Conservation (phyloP, 106 monocot genomes). For the Dioscorea alata region DNA sequence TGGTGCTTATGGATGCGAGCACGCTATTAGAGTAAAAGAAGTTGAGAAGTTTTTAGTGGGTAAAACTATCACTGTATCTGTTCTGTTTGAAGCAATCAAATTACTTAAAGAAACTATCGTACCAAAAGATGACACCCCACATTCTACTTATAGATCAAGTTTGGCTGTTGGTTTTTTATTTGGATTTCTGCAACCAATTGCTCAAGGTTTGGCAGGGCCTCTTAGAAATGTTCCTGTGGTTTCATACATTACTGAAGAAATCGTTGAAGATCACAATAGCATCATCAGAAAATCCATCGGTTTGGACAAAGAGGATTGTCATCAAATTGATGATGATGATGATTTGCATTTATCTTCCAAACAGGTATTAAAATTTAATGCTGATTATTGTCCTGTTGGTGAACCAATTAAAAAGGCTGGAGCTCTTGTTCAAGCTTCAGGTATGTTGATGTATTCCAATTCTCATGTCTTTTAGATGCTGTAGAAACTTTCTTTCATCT, state of each 20-base stretch:
- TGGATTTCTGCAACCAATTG: conserved; percentile 46
- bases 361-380: conserved; percentile 35
- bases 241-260: background rate
- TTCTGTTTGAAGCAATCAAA: conserved; percentile 55
- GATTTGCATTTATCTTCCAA: conserved; percentile 31
- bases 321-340: conserved; percentile 8
- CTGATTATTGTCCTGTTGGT: conserved; percentile 66
- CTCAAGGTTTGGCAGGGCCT: conserved; percentile 11
- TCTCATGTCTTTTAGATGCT: background rate
- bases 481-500: no score
- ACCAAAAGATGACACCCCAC: conserved; percentile 45
- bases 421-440: conserved; percentile 80
- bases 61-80: conserved; percentile 42
- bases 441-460: conserved; percentile 21
- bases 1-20: conserved; percentile 59
- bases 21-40: conserved; percentile 53
- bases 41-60: conserved; percentile 54
- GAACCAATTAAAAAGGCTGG: conserved; percentile 55
- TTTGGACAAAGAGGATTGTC: background rate
- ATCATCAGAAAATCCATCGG: background rate
- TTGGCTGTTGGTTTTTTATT: conserved; percentile 68
- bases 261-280: conserved; percentile 1
- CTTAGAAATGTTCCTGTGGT: background rate
- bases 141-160: conserved; percentile 53
- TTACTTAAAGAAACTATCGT: conserved; percentile 44